phyloP scores from a whole-genome alignment of 2,329 filamentous ascomycete genomes.

The Colletotrichum lini region DNA sequence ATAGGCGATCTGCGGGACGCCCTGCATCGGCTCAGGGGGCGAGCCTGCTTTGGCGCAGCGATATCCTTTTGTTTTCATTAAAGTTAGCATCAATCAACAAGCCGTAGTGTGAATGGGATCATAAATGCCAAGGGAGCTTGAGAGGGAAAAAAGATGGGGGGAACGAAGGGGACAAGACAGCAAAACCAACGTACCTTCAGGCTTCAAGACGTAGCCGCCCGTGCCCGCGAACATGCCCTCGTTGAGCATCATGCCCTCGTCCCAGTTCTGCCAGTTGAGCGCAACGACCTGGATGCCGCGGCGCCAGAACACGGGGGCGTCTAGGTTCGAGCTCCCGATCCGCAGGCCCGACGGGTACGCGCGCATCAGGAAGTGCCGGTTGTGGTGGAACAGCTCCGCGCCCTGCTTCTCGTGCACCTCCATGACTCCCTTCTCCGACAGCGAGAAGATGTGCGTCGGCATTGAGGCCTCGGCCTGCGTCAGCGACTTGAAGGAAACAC shows the following conservation, averaged over 20 bases:
- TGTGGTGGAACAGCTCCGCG: constrained; percentile 80
- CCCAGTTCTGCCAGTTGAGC: constrained; percentile 93
- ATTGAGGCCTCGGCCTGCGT: constrained; percentile 78
- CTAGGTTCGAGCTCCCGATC: constrained; percentile 87
- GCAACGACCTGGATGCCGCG: constrained; percentile 92
- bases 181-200: constrained; percentile 65
- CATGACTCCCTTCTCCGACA: constrained; percentile 76
- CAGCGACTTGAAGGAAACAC: constrained; percentile 85
- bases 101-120: not conserved
- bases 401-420: constrained; percentile 67
- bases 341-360: constrained; percentile 89
- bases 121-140: not conserved
- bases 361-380: constrained; percentile 85
- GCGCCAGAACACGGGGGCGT: constrained; percentile 88
- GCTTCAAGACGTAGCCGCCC: constrained; percentile 89
- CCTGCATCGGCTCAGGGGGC: constrained; percentile 14
- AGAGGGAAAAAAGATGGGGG: too few species aligned
- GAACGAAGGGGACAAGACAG: too few species aligned
- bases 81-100: not conserved
- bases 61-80: constrained; percentile 52
- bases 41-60: constrained; percentile 52
- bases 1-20: constrained; percentile 56
- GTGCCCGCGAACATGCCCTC: constrained; percentile 91
- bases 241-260: constrained; percentile 96
- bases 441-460: constrained; percentile 78